Evolutionary conservation across 495 filamentous ascomycete species (phyloP), one percentile per base, ranked within the genome.

Genomic region (Bathelium albidoporum): DNA sequence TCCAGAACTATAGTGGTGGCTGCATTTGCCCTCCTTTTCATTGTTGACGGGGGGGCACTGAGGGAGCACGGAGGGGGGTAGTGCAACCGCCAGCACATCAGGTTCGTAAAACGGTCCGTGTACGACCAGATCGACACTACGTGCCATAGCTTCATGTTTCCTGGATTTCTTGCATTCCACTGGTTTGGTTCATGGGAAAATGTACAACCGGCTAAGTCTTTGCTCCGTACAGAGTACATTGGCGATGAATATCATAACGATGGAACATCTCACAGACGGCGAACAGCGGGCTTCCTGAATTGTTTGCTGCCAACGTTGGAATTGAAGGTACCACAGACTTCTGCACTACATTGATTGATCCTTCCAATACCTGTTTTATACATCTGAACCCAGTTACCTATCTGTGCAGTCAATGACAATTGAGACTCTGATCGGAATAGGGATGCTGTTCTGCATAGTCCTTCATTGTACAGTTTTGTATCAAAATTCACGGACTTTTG

Each of bases 71-170:
- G 7, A 9, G 5, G 49, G 11, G 49, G 7, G 49, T 55, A 55
- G 49, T 16, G 49, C 49, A 55, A 55, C 10, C 5, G 49, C 49
- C 49, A 55, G 49, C 49, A 29, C 49, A 55, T 55, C 49, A 55
- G 12, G 22, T 55, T 55, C 22, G 49, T 55, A 26, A 9, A 20
- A 29, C 49, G 49, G 24, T 20, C 24, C 49, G 20, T 55, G 49
- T 55, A 20, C 24, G 49, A 55, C 49, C 4, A 55, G 24, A 55
- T 26, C 49, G 11, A 55, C 49, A 55, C 20, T 55, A 55, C 49
- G 2, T 26, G 49, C 49, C 49, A 29, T 29, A 24, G 49, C 49
- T 55, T 29, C 5, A 55, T n/a, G 20, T 16, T 55, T 55, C 20
- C 20, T 55, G 34, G 34, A 39, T 39, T 39, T 39, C 34, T n/a